Percentiles rank a stretch among this genome's conserved stretches.
Conservation (phyloP, 2,329 filamentous ascomycete genomes). For the Trichoderma oligosporum region DNA sequence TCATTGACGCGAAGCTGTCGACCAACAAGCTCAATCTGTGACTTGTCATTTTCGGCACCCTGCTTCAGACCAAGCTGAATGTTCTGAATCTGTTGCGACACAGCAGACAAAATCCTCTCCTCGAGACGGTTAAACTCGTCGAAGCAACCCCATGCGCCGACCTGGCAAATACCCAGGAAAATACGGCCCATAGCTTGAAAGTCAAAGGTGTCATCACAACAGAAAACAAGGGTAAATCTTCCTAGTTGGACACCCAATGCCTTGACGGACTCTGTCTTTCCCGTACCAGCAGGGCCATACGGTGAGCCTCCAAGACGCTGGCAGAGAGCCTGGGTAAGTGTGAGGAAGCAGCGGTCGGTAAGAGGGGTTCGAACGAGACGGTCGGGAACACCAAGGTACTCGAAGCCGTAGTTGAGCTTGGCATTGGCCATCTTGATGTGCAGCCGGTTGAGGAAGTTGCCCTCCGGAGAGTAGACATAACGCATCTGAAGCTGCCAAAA, state of each 20-base stretch:
- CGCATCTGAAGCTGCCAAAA: constrained; percentile 97
- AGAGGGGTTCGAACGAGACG: constrained; percentile 93
- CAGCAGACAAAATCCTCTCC: constrained; percentile 93
- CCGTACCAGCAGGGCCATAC: constrained; percentile 94
- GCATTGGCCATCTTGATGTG: constrained; percentile 97
- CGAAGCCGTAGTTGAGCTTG: constrained; percentile 91
- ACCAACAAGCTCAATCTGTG: constrained; percentile 91
- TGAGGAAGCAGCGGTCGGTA: constrained; percentile 97
- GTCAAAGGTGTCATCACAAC: constrained; percentile 98
- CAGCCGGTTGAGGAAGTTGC: constrained; percentile 77
- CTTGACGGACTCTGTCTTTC: constrained; percentile 99
- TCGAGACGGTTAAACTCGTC: constrained; percentile 99
- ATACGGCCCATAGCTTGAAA: constrained; percentile 99
- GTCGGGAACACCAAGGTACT: constrained; percentile 95
- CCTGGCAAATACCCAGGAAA: constrained; percentile 97
- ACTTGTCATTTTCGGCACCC: constrained; percentile 72
- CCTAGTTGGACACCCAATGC: constrained; percentile 93
- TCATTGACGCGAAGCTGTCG: constrained; percentile 84
- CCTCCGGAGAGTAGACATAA: constrained; percentile 80
- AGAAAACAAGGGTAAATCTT: constrained; percentile 97
- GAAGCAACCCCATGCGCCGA: constrained; percentile 99
- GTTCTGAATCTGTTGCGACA: constrained; percentile 98
- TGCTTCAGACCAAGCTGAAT: constrained; percentile 95
- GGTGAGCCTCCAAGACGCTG: constrained; percentile 95
- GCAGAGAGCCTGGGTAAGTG: constrained; percentile 90